phyloP scores from a whole-genome alignment of 805 yeast species.

The Pichia californica region DNA sequence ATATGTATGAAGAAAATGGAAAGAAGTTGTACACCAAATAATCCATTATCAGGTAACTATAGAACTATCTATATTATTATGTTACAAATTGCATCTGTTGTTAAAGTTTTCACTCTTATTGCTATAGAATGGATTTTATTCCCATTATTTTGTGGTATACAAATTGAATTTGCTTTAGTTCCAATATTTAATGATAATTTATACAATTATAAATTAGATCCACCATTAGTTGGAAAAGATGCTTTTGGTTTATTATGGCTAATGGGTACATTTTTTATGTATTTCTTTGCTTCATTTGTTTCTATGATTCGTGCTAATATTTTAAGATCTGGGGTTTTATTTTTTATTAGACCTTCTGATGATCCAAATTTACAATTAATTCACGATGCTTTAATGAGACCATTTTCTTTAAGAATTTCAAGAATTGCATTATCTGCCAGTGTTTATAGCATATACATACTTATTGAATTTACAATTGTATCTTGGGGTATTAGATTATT shows the following conservation, averaged over 20 bases:
- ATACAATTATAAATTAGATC: conserved; percentile 12
- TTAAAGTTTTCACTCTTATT: conserved; percentile 71
- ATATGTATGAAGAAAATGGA: conserved; percentile 22
- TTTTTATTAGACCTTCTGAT: conserved; percentile 88
- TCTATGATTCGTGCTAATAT: conserved; percentile 71
- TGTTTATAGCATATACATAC: conserved; percentile 67
- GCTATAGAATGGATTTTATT: conserved; percentile 76
- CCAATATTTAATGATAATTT: conserved; percentile 40
- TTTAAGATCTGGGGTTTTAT: conserved; percentile 82
- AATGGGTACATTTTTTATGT: conserved; percentile 82
- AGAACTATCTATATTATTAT: conserved; percentile 47
- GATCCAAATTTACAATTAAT: conserved; percentile 84
- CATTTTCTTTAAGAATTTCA: conserved; percentile 64
- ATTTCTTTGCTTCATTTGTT: conserved; percentile 75
- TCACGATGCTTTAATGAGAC: conserved; percentile 79
- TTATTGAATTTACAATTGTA: conserved; percentile 66
- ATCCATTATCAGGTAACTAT: conserved; percentile 44
- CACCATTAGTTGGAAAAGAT: conserved; percentile 1
- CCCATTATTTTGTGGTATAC: conserved; percentile 80
- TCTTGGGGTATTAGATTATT: conserved; percentile 42
- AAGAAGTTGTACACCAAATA: conserved; percentile 26
- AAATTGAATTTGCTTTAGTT: conserved; percentile 61
- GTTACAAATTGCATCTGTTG: conserved; percentile 51
- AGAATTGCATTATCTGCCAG: conserved; percentile 67
- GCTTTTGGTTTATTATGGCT: conserved; percentile 39